Base-by-base conservation (phyloP, 108 stramenopile genomes). In the Pseudonitzschia pungens region DNA sequence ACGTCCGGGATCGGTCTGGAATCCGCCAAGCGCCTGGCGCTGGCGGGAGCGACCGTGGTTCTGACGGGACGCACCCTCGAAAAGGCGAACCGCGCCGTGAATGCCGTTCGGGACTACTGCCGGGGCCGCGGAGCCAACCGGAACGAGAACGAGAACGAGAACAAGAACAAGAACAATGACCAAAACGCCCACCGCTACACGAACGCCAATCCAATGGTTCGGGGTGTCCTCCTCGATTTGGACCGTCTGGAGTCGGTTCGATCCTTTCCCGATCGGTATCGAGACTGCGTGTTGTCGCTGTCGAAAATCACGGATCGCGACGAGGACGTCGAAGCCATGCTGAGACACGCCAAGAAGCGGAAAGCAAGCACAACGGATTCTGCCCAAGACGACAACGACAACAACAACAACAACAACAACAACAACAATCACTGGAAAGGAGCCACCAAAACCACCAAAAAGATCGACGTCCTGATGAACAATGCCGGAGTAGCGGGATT, bases 1-100 rank as follows among this genome's bases (percentile, higher is more conserved):
- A 92, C 93, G 11, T 91, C 92, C 41, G 97, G 97, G 51, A 85
- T 97, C 26, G 97, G 97, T 10, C 82, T 94, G 57, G 86, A 89
- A 41, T 81, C 81, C 41, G 93, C 96, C 68, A 88, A 82, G 24
- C 74, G 76, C 26, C 85, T 98, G 16, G 79, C 91, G 71, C 92
- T 92, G 71, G 82, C 89, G 53, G 97, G 97, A 16, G 74, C 89
- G 48, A 95, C 92, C 79, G 96, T 98, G 50, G 85, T 98, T 81
- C 91, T 94, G 87, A 96, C 96, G 12, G 81, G 78, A 24, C 89
- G 97, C 28, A 92, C 96, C 54, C 85, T 89, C 33, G 94, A 93
- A 41, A 92, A 91, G 75, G 91, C 75, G 33, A 89, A 90, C 26
- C 2, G 7, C 22, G 66, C 48, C 21, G 44, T 48, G 6, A 26